A percentile compares a stretch with the other conserved stretches of the same genome.
Evolutionary conservation across 2,329 filamentous ascomycete species (phyloP).

Genomic region (Talaromyces sp.): DNA sequence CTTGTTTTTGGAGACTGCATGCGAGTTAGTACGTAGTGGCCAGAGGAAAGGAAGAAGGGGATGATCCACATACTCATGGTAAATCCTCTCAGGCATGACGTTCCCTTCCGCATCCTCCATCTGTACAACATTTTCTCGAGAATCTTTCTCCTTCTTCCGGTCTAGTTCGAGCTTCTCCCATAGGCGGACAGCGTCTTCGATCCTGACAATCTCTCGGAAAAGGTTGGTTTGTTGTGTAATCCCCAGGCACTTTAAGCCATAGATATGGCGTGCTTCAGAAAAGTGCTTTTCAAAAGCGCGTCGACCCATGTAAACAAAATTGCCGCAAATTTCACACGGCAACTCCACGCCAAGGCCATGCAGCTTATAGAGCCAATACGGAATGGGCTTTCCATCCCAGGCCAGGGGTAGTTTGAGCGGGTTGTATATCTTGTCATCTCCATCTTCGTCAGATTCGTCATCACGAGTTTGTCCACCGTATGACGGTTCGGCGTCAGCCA

Average conservation of each 20-base stretch:
- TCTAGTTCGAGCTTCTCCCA: constrained; percentile 93
- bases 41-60: background rate
- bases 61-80: constrained; percentile 60
- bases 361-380: constrained; percentile 97
- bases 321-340: constrained; percentile 92
- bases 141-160: constrained; percentile 68
- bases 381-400: constrained; percentile 98
- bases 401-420: constrained; percentile 90
- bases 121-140: constrained; percentile 81
- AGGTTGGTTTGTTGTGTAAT: constrained; percentile 79
- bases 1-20: constrained; percentile 71
- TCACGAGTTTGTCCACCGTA: constrained; percentile 33
- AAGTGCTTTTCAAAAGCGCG: constrained; percentile 98
- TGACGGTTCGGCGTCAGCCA: constrained; percentile 51
- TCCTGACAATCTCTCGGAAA: constrained; percentile 89
- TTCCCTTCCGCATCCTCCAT: constrained; percentile 98
- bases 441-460: constrained; percentile 65
- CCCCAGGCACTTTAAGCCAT: constrained; percentile 87
- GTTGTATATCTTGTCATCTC: constrained; percentile 90
- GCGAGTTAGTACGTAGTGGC: constrained; percentile 17
- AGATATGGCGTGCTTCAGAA: constrained; percentile 86
- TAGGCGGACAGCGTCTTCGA: constrained; percentile 78
- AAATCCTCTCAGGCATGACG: constrained; percentile 98
- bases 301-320: constrained; percentile 97
- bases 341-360: constrained; percentile 95